Evolutionary conservation across 352 stramenopile species (phyloP).

Genomic region (Blastocystis sp.): DNA sequence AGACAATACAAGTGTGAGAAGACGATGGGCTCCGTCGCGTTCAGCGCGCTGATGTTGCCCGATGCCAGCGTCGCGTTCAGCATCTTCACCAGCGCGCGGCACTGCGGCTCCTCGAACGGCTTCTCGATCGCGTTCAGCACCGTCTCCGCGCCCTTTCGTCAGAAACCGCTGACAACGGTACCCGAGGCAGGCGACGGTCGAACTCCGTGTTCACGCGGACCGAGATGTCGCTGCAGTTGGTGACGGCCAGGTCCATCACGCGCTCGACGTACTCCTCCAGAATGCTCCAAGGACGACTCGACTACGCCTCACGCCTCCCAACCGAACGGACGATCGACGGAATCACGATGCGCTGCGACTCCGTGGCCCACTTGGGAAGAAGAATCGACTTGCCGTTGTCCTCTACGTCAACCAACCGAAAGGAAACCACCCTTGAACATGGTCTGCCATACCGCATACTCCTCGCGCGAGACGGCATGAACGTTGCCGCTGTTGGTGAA

Average conservation of each 20-base stretch:
- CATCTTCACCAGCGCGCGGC: background rate
- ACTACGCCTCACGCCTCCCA: background rate
- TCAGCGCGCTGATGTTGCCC: no score
- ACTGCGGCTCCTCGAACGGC: background rate
- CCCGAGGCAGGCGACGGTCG: background rate
- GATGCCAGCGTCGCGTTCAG: background rate
- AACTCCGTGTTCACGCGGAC: background rate
- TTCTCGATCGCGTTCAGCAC: background rate
- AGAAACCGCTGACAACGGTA: background rate
- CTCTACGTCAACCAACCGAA: background rate
- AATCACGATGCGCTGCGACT: conserved; percentile 1
- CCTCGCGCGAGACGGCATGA: background rate
- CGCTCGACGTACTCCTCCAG: conserved; percentile 36
- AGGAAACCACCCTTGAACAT: conserved; percentile 9
- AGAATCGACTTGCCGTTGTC: background rate
- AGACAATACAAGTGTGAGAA: conserved; percentile 5
- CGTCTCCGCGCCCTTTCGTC: background rate
- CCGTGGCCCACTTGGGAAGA: conserved; percentile 27
- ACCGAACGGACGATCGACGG: background rate
- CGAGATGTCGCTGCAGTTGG: background rate
- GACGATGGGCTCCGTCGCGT: background rate
- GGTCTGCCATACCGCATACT: conserved; percentile 21
- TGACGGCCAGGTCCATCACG: background rate
- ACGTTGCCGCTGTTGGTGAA: background rate
- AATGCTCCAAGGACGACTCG: conserved; percentile 26